Evolutionary conservation across 495 filamentous ascomycete species (phyloP).

Genomic region (Talaromyces nanjingensis): DNA sequence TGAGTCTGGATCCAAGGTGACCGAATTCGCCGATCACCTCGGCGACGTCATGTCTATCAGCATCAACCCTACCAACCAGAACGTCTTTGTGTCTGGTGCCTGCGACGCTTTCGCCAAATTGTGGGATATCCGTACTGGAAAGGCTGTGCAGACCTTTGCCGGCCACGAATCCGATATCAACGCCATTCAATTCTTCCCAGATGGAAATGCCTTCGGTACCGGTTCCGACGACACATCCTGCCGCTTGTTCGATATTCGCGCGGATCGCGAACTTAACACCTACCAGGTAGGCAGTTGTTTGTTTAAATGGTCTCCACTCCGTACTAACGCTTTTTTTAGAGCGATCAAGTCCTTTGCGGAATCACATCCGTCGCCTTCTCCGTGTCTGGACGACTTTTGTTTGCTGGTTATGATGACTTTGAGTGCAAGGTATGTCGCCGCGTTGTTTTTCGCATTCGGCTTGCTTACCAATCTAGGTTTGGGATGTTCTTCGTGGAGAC

Average conservation of each 20-base stretch:
- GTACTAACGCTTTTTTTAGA: conserved; percentile 43
- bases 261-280: conserved; percentile 90
- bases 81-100: conserved; percentile 91
- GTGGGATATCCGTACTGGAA: conserved; percentile 97
- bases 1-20: conserved; percentile 93
- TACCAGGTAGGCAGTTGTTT: conserved; percentile 68
- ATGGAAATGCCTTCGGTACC: conserved; percentile 96
- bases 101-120: conserved; percentile 98
- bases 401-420: conserved; percentile 98
- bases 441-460: neutral
- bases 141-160: conserved; percentile 96
- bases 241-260: conserved; percentile 94
- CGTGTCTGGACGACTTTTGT: conserved; percentile 89
- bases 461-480: conserved; percentile 55
- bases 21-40: conserved; percentile 96
- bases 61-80: conserved; percentile 98
- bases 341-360: conserved; percentile 92
- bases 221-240: conserved; percentile 97
- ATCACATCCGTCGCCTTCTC: conserved; percentile 98
- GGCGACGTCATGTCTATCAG: conserved; percentile 99
- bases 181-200: conserved; percentile 98
- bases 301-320: neutral
- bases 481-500: conserved; percentile 94
- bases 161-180: conserved; percentile 99
- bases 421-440: conserved; percentile 83